A percentile compares a stretch with the other conserved stretches of the same genome.
phyloP scores from a whole-genome alignment of 805 yeast species.

The Saccharomycodes ludwigii region DNA sequence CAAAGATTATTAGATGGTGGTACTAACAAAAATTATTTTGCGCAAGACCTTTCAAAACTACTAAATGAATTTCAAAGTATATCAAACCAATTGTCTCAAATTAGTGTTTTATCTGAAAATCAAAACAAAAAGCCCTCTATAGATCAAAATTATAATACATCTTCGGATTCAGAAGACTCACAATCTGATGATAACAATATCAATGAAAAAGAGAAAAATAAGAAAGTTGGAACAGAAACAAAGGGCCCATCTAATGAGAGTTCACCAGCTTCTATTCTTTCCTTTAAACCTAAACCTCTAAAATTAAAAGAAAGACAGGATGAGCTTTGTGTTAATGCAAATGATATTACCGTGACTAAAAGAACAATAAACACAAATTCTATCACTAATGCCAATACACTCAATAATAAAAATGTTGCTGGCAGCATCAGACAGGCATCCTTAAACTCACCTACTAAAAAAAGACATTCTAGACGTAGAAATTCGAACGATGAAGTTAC shows the following conservation, averaged over 20 bases:
- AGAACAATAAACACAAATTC: slow-evolving; percentile 3
- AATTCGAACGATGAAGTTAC: slow-evolving; percentile 4
- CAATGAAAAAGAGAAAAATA: too few relatives aligned
- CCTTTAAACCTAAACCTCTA: slow-evolving; percentile 17
- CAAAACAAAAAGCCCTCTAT: slow-evolving; percentile 5
- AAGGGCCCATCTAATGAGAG: slow-evolving; percentile 15
- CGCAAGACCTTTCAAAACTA: too few relatives aligned
- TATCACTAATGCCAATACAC: slow-evolving; percentile 15
- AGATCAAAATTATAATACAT: slow-evolving; percentile 10
- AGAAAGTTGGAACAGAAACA: too few relatives aligned
- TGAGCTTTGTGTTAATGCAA: slow-evolving; percentile 1
- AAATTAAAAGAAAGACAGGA: slow-evolving; percentile 14
- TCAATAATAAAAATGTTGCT: slow-evolving; percentile 12
- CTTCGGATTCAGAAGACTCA: too few relatives aligned
- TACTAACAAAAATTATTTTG: background rate
- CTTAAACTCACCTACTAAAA: slow-evolving; percentile 4
- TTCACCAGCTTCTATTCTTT: slow-evolving; percentile 9
- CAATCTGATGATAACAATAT: too few relatives aligned
- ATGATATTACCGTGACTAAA: background rate
- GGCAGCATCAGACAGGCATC: too few relatives aligned
- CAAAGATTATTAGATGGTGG: background rate
- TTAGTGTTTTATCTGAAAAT: slow-evolving; percentile 4
- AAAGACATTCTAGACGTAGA: slow-evolving; percentile 2
- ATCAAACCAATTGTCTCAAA: slow-evolving; percentile 1
- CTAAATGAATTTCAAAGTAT: background rate